Evolutionary conservation across 169 alveolate species (phyloP).

Genomic region (Cyclospora cayetanensis): DNA sequence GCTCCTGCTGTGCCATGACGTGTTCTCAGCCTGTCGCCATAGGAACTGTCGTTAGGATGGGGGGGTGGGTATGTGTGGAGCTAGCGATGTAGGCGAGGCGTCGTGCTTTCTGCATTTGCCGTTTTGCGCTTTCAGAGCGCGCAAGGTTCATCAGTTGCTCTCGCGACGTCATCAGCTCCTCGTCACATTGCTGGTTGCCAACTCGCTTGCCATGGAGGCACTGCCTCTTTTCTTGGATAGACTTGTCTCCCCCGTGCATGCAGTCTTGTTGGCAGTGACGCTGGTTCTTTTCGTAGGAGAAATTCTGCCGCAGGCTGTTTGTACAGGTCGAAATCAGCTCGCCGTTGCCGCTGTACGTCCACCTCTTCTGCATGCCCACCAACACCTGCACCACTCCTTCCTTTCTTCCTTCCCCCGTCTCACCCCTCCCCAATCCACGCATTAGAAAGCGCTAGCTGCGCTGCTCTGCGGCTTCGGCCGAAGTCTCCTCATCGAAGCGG

Average conservation of each 20-base stretch:
- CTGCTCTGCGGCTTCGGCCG: no score
- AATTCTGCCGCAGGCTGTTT: slow-evolving; percentile 94
- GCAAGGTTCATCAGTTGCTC: not conserved
- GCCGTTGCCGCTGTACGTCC: slow-evolving; percentile 85
- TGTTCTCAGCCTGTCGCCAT: not conserved
- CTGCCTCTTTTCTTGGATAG: slow-evolving; percentile 92
- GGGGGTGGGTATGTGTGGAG: slow-evolving; percentile 26
- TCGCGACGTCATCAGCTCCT: slow-evolving; percentile 64
- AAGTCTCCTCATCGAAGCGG: no score
- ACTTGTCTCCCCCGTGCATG: slow-evolving; percentile 81
- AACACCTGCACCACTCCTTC: no score
- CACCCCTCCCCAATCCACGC: no score
- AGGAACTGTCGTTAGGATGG: not conserved
- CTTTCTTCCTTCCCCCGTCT: no score
- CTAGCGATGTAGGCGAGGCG: no score
- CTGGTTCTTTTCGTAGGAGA: slow-evolving; percentile 88
- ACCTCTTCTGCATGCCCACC: not conserved
- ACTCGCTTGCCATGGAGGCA: slow-evolving; percentile 93
- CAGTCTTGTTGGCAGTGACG: slow-evolving; percentile 71
- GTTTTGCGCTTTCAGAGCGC: not conserved
- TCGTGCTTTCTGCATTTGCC: not conserved
- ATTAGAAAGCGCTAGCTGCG: no score
- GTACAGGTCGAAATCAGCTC: slow-evolving; percentile 93
- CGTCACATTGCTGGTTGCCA: slow-evolving; percentile 90
- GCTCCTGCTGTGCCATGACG: not conserved